Evolutionary conservation across 306 rosid species (phyloP), one percentile per base, ranked within the genome.

Genomic region (Geum urbanum): DNA sequence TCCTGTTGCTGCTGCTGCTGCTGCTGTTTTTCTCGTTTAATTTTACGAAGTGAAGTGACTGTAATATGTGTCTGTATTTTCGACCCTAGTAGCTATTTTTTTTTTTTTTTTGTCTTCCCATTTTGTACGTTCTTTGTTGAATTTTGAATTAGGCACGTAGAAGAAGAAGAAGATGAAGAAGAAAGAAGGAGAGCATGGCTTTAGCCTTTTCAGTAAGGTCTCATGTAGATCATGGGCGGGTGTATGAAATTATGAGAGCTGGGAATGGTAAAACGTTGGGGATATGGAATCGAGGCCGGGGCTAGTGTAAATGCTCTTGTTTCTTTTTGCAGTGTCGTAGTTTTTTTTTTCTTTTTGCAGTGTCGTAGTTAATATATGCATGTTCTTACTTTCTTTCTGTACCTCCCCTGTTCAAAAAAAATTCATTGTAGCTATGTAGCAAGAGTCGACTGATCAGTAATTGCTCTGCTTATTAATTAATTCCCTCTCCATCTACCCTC

Each of bases 231-330:
- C 40, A 58, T 50, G 60, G 59, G 74, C 58, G 50, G 50, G 49
- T 82, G 75, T 59, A 73, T 62, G 58, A 70, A 69, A 60, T 69
- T 75, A 12, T 45, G 50, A 54, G 58, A 58, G 70, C 71, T 20
- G 63, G 8, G 54, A 39, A 48, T 40, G 67, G 51, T 9, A 59
- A 39, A 63, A 45, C 16, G 11, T 22, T 8, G 58, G 40, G 19
- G 50, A 56, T 14, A 37, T 35, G 15, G 46, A 16, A 59, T 55
- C 41, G 83, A 76, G 66, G 3, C 37, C 3, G 79, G 79, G 86
- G 91, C 85, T 90, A 86, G 89, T 46, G 85, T 87, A 84, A 84
- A 77, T 86, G 89, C 85, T 86, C 82, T 84, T 66, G 71, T 72
- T 80, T 84, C 86, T 82, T 84, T 44, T 32, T 41, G 49, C 67